Evolutionary conservation across 2,329 filamentous ascomycete genomes (phyloP).

Genomic region (Epichloe bromicola): DNA sequence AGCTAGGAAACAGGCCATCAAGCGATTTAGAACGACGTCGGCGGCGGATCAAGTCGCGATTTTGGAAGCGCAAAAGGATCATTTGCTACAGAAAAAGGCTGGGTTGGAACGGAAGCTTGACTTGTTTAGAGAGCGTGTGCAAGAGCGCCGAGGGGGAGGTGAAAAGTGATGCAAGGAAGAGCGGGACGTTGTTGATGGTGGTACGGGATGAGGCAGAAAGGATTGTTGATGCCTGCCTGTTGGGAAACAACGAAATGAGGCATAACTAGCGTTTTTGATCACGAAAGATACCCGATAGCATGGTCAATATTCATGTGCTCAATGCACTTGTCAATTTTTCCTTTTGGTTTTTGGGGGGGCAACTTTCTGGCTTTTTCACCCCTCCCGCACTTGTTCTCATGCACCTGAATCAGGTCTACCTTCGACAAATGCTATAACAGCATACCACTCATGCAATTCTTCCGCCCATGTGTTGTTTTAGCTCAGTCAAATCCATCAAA

Average conservation of each 20-base stretch:
- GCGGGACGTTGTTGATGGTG: not conserved
- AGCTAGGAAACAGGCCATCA: conserved; percentile 16
- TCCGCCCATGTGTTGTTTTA: not conserved
- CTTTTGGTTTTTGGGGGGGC: not conserved
- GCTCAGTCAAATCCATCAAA: not conserved
- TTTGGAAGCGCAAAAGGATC: conserved; percentile 28
- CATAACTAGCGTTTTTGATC: conserved; percentile 5
- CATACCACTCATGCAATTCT: not conserved
- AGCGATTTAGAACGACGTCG: conserved; percentile 25
- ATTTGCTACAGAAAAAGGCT: conserved; percentile 24
- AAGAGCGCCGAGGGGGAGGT: conserved; percentile 21
- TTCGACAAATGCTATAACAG: too few species aligned
- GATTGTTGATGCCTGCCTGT: not conserved
- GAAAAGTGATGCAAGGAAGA: conserved; percentile 2
- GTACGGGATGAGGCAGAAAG: not conserved
- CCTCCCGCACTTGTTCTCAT: too few species aligned
- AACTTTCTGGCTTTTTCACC: not conserved
- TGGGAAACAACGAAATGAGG: not conserved
- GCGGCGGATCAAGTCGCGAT: conserved; percentile 31
- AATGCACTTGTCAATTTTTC: not conserved
- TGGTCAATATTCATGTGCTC: not conserved
- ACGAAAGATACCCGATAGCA: conserved; percentile 2
- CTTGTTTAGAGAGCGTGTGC: conserved; percentile 25
- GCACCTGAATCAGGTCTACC: too few species aligned
- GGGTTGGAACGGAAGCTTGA: conserved; percentile 30